These are phyloP conservation scores for Brassica juncea DNA, from an alignment of 345 rosid genomes.

Conservation along the genomic window DNA sequence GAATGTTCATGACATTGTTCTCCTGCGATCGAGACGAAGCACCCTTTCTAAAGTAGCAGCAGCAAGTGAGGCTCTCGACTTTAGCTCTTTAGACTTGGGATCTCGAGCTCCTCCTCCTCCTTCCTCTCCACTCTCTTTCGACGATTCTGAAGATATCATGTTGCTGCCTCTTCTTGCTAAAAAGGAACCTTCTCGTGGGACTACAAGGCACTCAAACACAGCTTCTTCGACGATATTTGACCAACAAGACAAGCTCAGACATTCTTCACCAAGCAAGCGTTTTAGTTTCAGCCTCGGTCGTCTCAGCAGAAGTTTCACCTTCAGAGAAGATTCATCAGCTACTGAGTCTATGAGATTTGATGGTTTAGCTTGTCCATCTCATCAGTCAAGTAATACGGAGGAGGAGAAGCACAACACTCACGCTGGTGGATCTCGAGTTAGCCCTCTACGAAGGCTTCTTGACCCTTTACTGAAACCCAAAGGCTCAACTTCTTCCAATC, in stretches of 20 bases:
- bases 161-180: conserved; percentile 25
- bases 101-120: too few relatives aligned
- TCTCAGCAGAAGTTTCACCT: conserved; percentile 74
- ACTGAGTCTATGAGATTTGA: conserved; percentile 59
- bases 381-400: conserved; percentile 41
- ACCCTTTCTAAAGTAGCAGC: conserved; percentile 31
- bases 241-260: conserved; percentile 48
- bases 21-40: conserved; percentile 49
- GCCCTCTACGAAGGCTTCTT: conserved; percentile 73
- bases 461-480: conserved; percentile 69
- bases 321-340: conserved; percentile 58
- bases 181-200: conserved; percentile 34
- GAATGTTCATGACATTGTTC: conserved; percentile 38
- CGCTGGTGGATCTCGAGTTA: conserved; percentile 56
- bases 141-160: conserved; percentile 36
- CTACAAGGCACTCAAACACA: conserved; percentile 30
- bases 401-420: conserved; percentile 43
- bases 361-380: conserved; percentile 41
- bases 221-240: conserved; percentile 44
- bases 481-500: conserved; percentile 40
- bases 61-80: conserved; percentile 26
- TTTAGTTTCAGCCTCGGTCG: conserved; percentile 80
- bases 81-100: too few relatives aligned
- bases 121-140: neutral
- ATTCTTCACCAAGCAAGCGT: conserved; percentile 59